These are phyloP conservation scores for Platanthera zijinensis DNA, from an alignment of 106 monocot species.

Conservation along the genomic window DNA sequence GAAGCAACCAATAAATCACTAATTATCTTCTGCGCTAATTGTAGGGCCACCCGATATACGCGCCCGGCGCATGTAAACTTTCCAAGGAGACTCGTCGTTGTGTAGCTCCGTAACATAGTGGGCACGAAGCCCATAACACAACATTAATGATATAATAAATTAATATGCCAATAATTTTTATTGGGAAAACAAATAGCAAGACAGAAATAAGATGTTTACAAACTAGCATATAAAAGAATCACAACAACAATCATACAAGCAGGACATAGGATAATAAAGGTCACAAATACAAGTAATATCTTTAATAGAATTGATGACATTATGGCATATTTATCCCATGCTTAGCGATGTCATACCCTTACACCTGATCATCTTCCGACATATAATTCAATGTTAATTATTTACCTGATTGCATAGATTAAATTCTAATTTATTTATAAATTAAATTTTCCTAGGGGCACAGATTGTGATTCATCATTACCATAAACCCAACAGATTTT, in stretches of 20 bases:
- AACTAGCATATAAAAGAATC: no score
- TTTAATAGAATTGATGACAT: not conserved
- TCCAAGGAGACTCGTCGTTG: no score
- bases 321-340: not conserved
- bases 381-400: not conserved
- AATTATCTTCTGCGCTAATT: no score
- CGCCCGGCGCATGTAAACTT: no score
- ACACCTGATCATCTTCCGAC: not conserved
- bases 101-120: no score
- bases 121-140: no score
- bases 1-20: no score
- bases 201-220: no score
- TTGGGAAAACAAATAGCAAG: no score
- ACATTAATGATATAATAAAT: no score
- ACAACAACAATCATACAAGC: not conserved
- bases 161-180: no score
- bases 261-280: not conserved
- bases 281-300: not conserved
- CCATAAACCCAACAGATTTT: not conserved
- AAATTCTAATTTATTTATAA: not conserved
- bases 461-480: not conserved
- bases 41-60: no score
- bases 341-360: not conserved
- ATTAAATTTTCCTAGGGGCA: not conserved
- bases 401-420: not conserved